Conservation (phyloP, 306 rosid species). For the Leucaena leucocephala region DNA sequence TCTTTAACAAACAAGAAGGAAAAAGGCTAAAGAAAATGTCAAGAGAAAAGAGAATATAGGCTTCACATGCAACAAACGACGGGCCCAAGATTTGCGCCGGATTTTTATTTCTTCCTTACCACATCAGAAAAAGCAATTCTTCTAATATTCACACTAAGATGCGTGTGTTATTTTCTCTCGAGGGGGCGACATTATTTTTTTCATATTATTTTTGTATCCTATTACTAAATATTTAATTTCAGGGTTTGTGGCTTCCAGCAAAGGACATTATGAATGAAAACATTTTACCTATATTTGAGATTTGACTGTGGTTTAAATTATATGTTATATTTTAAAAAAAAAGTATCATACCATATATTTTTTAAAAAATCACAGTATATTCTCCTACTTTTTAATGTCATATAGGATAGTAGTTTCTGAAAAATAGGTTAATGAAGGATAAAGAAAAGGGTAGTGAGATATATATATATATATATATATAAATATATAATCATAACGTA, state of each 20-base stretch:
- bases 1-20: neutral
- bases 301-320: too few relatives aligned
- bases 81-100: slow-evolving; percentile 49
- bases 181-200: neutral
- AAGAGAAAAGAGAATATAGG: slow-evolving; percentile 8
- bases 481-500: neutral
- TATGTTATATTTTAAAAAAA: too few relatives aligned
- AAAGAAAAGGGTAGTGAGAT: neutral
- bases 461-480: neutral
- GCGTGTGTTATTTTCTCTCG: neutral
- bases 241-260: too few relatives aligned
- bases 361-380: too few relatives aligned
- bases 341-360: too few relatives aligned
- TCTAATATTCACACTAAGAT: neutral
- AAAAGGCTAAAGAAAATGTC: neutral
- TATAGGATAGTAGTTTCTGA: neutral
- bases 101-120: slow-evolving; percentile 30
- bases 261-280: too few relatives aligned
- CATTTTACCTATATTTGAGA: neutral
- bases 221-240: too few relatives aligned
- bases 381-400: too few relatives aligned
- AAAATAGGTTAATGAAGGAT: neutral
- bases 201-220: too few relatives aligned
- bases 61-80: slow-evolving; percentile 40
- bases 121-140: neutral